Percentiles rank a stretch among this genome's conserved stretches.
Conservation (phyloP, 768 basidiomycete genomes). For the Ramaria sp. region DNA sequence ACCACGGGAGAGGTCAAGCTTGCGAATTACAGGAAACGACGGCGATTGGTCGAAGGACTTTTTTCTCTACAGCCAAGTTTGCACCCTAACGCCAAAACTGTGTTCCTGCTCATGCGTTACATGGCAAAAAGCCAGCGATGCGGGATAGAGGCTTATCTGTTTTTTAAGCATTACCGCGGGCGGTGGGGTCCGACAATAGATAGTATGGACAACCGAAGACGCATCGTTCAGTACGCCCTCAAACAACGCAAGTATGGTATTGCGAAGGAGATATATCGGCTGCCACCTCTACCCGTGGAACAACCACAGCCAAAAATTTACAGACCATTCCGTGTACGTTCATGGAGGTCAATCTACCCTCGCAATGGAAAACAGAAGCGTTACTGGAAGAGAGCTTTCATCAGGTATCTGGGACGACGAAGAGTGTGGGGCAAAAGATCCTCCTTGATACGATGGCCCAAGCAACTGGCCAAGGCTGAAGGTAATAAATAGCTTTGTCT, state of each 20-base stretch:
- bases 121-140: conserved; percentile 38
- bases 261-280: conserved; percentile 17
- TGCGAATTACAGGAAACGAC: conserved; percentile 32
- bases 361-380: neutral
- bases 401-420: neutral
- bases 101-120: conserved; percentile 46
- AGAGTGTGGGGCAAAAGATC: neutral
- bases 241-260: conserved; percentile 56
- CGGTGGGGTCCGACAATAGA: conserved; percentile 47
- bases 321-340: neutral
- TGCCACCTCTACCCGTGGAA: neutral
- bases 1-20: conserved; percentile 25
- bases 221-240: conserved; percentile 45
- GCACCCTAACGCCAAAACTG: conserved; percentile 45
- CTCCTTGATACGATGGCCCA: too few species aligned
- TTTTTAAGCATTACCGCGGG: conserved; percentile 21
- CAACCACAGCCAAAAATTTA: neutral
- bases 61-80: conserved; percentile 36
- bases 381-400: neutral
- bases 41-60: conserved; percentile 31
- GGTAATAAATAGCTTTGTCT: too few species aligned
- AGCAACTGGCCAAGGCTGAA: too few species aligned
- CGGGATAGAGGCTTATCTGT: conserved; percentile 42
- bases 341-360: conserved; percentile 4
- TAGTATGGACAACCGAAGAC: conserved; percentile 48